Percentiles rank a stretch among this genome's conserved stretches.
Evolutionary conservation across 805 yeast genomes (phyloP).

Genomic region (Cyberlindnera meyerae): DNA sequence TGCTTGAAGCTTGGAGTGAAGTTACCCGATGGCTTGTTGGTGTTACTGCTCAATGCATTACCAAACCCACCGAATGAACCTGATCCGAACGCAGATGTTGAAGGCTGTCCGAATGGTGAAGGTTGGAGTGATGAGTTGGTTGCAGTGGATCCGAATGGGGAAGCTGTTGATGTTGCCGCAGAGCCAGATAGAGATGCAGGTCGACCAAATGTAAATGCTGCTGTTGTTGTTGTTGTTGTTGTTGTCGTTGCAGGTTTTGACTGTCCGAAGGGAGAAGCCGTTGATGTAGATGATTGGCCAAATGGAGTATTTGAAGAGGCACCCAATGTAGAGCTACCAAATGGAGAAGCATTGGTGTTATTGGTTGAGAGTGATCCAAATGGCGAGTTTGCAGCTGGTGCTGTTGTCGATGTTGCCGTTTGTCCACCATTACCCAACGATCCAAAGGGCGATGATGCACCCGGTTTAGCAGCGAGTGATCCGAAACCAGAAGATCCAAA

Average conservation of each 20-base stretch:
- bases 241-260: no score
- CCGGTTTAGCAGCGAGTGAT: no score
- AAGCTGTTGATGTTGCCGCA: slow-evolving; percentile 1
- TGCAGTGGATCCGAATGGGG: slow-evolving; percentile 2
- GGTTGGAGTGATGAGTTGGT: slow-evolving; percentile 2
- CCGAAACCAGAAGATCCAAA: slow-evolving; percentile 17
- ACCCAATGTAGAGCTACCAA: not conserved
- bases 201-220: no score
- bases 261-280: no score
- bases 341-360: not conserved
- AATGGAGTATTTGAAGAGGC: slow-evolving; percentile 3
- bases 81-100: slow-evolving; percentile 11
- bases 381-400: not conserved
- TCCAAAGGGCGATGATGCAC: slow-evolving; percentile 8
- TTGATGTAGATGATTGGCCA: no score
- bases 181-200: no score
- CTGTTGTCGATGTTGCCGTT: not conserved
- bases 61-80: slow-evolving; percentile 5
- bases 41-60: not conserved
- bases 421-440: not conserved
- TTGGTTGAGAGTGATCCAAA: slow-evolving; percentile 4
- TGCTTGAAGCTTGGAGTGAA: slow-evolving; percentile 28
- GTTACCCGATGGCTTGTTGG: slow-evolving; percentile 7
- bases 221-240: no score
- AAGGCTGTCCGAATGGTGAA: slow-evolving; percentile 6